Evolutionary conservation across 805 yeast species (phyloP).

Genomic region (Jamesozyma lodderae): DNA sequence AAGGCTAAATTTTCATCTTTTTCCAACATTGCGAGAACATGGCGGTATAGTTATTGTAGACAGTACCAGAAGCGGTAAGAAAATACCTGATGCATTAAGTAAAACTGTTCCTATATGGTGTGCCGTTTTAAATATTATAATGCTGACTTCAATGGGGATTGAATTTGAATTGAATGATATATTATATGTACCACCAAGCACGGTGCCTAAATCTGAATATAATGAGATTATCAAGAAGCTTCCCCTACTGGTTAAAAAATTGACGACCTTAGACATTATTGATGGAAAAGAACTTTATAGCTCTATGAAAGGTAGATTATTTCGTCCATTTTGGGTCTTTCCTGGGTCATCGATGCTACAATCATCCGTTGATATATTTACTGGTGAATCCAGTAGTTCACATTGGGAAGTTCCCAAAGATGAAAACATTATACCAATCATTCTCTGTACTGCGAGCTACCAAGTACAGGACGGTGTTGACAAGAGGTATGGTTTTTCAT

Average conservation of each 20-base stretch:
- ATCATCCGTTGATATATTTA: conserved; percentile 20
- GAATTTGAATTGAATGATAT: conserved; percentile 23
- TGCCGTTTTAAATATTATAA: conserved; percentile 55
- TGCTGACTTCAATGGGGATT: conserved; percentile 31
- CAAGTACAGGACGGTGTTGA: conserved; percentile 51
- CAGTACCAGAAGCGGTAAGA: conserved; percentile 78
- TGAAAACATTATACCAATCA: conserved; percentile 34
- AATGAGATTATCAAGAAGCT: conserved; percentile 40
- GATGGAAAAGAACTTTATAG: conserved; percentile 26
- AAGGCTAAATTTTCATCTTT: conserved; percentile 63
- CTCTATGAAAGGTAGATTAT: conserved; percentile 37
- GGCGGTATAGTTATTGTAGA: conserved; percentile 60
- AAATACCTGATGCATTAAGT: conserved; percentile 77
- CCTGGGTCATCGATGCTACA: conserved; percentile 37
- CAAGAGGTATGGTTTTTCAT: conserved; percentile 40
- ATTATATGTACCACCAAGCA: conserved; percentile 41
- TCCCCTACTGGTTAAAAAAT: conserved; percentile 40
- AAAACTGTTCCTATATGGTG: conserved; percentile 92
- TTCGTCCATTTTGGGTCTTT: conserved; percentile 62
- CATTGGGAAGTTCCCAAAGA: conserved; percentile 31
- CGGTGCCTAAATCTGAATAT: conserved; percentile 51
- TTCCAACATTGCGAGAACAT: conserved; percentile 37
- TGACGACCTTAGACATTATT: conserved; percentile 35
- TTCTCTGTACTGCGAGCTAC: conserved; percentile 55
- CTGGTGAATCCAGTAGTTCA: conserved; percentile 21